phyloP scores from a whole-genome alignment of 306 rosid genomes.

The Prosopis cineraria region DNA sequence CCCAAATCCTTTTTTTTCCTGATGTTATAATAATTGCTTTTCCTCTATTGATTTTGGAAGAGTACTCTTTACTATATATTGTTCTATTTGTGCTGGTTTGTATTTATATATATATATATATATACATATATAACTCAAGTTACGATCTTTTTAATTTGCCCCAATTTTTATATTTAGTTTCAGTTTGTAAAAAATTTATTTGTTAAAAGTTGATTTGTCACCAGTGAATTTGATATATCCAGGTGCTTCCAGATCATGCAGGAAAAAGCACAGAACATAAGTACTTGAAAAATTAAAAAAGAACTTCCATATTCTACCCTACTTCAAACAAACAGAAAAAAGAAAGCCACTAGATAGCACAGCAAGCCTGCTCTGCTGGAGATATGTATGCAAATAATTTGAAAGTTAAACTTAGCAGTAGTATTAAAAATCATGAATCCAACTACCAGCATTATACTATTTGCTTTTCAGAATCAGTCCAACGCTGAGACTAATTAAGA shows the following conservation, averaged over 20 bases:
- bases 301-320: not conserved
- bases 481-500: conserved; percentile 64
- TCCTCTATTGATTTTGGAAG: no score
- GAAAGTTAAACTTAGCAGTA: not conserved
- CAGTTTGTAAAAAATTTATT: no score
- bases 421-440: not conserved
- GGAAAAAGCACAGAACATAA: not conserved
- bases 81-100: no score
- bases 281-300: not conserved
- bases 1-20: no score
- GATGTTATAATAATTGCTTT: no score
- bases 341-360: not conserved
- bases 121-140: no score
- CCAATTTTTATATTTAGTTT: no score
- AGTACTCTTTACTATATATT: no score
- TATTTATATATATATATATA: no score
- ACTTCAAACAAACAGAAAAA: not conserved
- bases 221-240: no score
- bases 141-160: no score
- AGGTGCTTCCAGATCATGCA: conserved; percentile 62
- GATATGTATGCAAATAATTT: not conserved
- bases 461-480: not conserved
- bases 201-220: no score
- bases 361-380: not conserved
- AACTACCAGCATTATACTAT: not conserved